These are phyloP conservation scores for bread wheat (Triticum aestivum) DNA, from an alignment of 176 grass and related monocot genomes.

Conservation along the genomic window IWGSC_CS_RefSeq_v2.1 NC_057813.1:574519713-574520212, in stretches of 20 bases:
- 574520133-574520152: slow-evolving; percentile 18
- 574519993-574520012: slow-evolving; percentile 65
- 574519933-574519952: slow-evolving; percentile 14
- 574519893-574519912: slow-evolving; percentile 98
- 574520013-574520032: slow-evolving; percentile 81
- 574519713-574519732: slow-evolving; percentile 87
- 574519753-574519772: background rate
- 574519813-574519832: slow-evolving; percentile 96
- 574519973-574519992: slow-evolving; percentile 7
- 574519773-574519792: slow-evolving; percentile 28
- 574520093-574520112: slow-evolving; percentile 96
- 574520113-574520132: slow-evolving; percentile 3
- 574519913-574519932: slow-evolving; percentile 86
- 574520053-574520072: slow-evolving; percentile 28
- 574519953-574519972: background rate
- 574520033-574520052: slow-evolving; percentile 37
- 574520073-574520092: slow-evolving; percentile 71
- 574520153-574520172: slow-evolving; percentile 24
- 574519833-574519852: slow-evolving; percentile 95
- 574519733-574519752: slow-evolving; percentile 7
- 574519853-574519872: slow-evolving; percentile 89
- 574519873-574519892: slow-evolving; percentile 99
- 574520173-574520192: slow-evolving; percentile 24
- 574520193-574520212: slow-evolving; percentile 82
- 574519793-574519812: slow-evolving; percentile 96